A percentile compares a stretch with the other conserved stretches of the same genome.
Evolutionary conservation across 768 basidiomycete genomes (phyloP).

Genomic region (Clavaria fumosa): DNA sequence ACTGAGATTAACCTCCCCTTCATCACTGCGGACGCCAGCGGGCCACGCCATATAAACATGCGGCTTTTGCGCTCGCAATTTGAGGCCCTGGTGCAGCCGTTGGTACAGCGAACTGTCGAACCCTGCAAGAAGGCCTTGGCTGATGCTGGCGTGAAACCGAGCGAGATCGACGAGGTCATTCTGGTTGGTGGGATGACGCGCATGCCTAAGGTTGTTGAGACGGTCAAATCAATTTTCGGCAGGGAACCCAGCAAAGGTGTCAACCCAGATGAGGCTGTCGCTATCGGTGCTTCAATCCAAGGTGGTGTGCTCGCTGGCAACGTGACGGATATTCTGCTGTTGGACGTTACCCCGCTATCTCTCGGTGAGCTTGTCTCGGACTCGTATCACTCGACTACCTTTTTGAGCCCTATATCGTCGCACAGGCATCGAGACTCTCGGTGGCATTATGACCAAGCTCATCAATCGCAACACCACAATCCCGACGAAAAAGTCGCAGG

Average conservation of each 20-base stretch:
- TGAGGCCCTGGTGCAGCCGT: constrained; percentile 66
- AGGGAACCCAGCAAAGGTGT: constrained; percentile 97
- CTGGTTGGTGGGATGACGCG: constrained; percentile 98
- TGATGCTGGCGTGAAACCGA: constrained; percentile 87
- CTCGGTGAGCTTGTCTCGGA: constrained; percentile 42
- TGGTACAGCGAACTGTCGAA: constrained; percentile 81
- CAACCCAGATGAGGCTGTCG: constrained; percentile 98
- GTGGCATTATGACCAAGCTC: constrained; percentile 99
- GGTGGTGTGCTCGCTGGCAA: constrained; percentile 95
- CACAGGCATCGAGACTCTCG: constrained; percentile 81
- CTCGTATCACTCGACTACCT: background rate
- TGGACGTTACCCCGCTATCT: constrained; percentile 93
- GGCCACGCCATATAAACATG: constrained; percentile 93
- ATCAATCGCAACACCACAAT: constrained; percentile 98
- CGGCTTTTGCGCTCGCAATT: constrained; percentile 83
- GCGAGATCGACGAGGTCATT: constrained; percentile 91
- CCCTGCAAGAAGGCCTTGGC: constrained; percentile 95
- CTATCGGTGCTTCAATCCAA: constrained; percentile 95
- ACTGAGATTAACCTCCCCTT: constrained; percentile 98
- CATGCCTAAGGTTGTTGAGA: constrained; percentile 91
- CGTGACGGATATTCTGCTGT: constrained; percentile 87
- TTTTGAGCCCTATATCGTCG: constrained; percentile 4
- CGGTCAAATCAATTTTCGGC: constrained; percentile 87
- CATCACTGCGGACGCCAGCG: constrained; percentile 90
- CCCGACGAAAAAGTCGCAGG: constrained; percentile 98